A percentile compares a stretch with the other conserved stretches of the same genome.
phyloP scores from a whole-genome alignment of 805 yeast genomes.

The Sungouiozyma intestinalis region DNA sequence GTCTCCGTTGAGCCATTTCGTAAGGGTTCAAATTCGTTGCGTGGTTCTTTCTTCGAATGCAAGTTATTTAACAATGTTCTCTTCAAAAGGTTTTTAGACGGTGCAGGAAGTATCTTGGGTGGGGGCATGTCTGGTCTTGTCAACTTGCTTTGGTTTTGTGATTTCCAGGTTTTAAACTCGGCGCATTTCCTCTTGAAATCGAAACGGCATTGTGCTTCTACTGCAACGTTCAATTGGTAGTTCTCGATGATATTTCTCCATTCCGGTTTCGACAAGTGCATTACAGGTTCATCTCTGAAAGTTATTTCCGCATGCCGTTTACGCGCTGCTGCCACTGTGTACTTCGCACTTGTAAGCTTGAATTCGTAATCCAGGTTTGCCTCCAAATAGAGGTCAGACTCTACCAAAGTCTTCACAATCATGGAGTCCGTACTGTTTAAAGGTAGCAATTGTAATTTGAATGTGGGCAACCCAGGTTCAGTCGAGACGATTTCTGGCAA shows the following conservation, averaged over 20 bases:
- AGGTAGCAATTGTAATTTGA: slow-evolving; percentile 41
- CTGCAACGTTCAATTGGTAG: slow-evolving; percentile 51
- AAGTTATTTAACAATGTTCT: slow-evolving; percentile 28
- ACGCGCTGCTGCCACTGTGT: slow-evolving; percentile 50
- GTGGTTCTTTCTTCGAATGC: slow-evolving; percentile 1
- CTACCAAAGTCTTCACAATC: slow-evolving; percentile 40
- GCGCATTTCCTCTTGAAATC: slow-evolving; percentile 49
- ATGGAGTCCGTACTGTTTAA: slow-evolving; percentile 38
- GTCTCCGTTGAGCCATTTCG: slow-evolving; percentile 1
- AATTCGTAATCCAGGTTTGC: slow-evolving; percentile 45
- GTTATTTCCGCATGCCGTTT: slow-evolving; percentile 33
- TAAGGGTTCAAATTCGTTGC: background rate
- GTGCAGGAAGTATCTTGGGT: slow-evolving; percentile 21
- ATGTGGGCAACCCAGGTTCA: slow-evolving; percentile 26
- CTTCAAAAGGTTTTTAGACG: slow-evolving; percentile 15
- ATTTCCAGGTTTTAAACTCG: slow-evolving; percentile 35
- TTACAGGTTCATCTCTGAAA: slow-evolving; percentile 13
- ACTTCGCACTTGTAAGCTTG: slow-evolving; percentile 48
- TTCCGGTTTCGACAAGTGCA: slow-evolving; percentile 42
- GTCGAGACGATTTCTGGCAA: slow-evolving; percentile 34
- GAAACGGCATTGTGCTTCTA: slow-evolving; percentile 59
- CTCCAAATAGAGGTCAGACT: slow-evolving; percentile 57
- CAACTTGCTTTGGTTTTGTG: slow-evolving; percentile 13
- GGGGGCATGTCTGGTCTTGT: slow-evolving; percentile 28
- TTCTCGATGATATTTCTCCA: slow-evolving; percentile 71